Base-by-base conservation (phyloP, 176 grass and related monocot species). In the Dendrocalamus sinicus region DNA sequence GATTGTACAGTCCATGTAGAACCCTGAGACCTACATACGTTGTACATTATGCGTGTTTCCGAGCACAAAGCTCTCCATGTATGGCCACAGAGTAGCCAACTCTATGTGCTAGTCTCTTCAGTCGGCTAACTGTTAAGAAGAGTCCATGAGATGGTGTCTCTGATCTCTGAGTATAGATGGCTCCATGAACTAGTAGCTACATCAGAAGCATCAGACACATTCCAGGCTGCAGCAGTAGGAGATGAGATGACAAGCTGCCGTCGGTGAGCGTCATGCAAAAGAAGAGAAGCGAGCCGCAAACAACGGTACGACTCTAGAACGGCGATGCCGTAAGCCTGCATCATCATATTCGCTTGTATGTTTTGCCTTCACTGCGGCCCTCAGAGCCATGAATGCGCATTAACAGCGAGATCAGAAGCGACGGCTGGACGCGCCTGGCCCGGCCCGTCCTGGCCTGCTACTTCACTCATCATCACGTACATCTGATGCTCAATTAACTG, bases 351-450 rank as follows among this genome's bases (percentile, higher is more conserved):
- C 72, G 62, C 86, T 35, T 57, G 67, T 12, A 61, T 46, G 65
- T 51, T 53, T 67, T 19, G 76, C 69, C 82, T 69, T 78, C 82
- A 89, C 44, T 76, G 70, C 47, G 74, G 76, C 75, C 4, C 75
- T 2, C 87, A 84, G 82, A 40, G 61, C 48, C 70, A 81, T 81
- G 61, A 89, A 89, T 79, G 76, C 67, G 17, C 20, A 14, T 82
- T 88, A 70, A 83, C 73, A 73, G 32, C 73, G 54, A 5, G 63
- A 46, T 58, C 41, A 61, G 72, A 70, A 22, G 71, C 41, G 66
- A 44, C 24, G 84, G 9, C 28, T 63, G 14, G 24, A 17, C 22
- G 58, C 58, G 9, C 12, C 70, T 22, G 26, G 59, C 26, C 52
- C 41, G 32, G 70, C 20, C 62, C 39, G 86, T 22, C 54, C 22